Evolutionary conservation across 2,329 filamentous ascomycete species (phyloP).

Genomic region (Pseudopyrenochaeta lycopersici): DNA sequence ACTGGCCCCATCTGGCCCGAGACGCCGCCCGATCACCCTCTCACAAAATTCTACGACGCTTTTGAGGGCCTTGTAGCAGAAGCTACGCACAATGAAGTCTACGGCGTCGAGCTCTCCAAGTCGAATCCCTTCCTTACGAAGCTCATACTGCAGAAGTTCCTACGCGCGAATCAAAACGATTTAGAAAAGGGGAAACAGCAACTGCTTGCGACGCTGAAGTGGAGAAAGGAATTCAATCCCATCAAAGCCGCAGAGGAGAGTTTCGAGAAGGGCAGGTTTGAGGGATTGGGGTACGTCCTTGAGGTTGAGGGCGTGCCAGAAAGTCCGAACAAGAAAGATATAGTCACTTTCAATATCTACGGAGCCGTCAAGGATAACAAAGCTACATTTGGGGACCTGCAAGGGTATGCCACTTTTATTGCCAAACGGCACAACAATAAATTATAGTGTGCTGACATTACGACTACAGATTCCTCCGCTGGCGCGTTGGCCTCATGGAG

Average conservation of each 20-base stretch:
- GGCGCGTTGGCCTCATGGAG: conserved; percentile 93
- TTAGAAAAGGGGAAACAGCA: conserved; percentile 78
- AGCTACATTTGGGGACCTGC: conserved; percentile 80
- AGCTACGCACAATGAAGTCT: conserved; percentile 78
- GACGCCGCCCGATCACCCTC: conserved; percentile 49
- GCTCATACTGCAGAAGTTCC: conserved; percentile 90
- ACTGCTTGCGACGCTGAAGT: conserved; percentile 79
- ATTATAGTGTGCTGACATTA: not conserved
- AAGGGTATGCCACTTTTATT: conserved; percentile 66
- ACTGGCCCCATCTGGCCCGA: conserved; percentile 46
- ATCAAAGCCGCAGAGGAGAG: conserved; percentile 67
- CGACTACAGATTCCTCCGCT: conserved; percentile 78
- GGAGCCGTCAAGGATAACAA: conserved; percentile 84
- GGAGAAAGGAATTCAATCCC: conserved; percentile 81
- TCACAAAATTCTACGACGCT: conserved; percentile 66
- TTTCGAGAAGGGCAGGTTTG: conserved; percentile 76
- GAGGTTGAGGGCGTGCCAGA: conserved; percentile 67
- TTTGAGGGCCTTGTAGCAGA: conserved; percentile 67
- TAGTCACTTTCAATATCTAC: conserved; percentile 95
- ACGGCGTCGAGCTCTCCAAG: conserved; percentile 74
- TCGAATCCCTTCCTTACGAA: conserved; percentile 73
- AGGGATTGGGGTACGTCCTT: conserved; percentile 81
- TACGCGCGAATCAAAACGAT: conserved; percentile 86
- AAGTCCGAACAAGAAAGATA: conserved; percentile 64
- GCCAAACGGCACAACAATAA: not conserved